Evolutionary conservation across 768 basidiomycete species (phyloP), one percentile per base, ranked within the genome.

Genomic region (Hypholoma fasciculare): DNA sequence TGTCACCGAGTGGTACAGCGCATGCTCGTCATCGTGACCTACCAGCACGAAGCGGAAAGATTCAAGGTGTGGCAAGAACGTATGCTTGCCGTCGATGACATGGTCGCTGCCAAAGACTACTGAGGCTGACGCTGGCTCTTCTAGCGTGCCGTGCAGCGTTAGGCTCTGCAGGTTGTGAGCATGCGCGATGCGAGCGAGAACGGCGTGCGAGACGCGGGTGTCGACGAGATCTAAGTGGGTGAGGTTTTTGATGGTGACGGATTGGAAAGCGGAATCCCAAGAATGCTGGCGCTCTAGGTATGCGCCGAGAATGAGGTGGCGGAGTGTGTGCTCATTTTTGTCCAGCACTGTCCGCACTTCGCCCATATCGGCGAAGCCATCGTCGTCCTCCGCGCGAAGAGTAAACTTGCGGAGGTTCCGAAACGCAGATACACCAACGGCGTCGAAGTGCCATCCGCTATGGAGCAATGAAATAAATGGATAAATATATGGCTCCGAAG

Each of bases 371-470:
- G 87, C 87, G 61, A 83, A 84, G 9, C 87, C 87, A 59, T 87
- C 85, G 70, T 87, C 85, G 68, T 88, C 87, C 63, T 87, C 86
- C 1, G 86, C 86, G 13, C 87, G 80, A 13, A 89, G 74, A 20
- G 85, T 86, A 72, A 89, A 88, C 65, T 85, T 85, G 54, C 78
- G 80, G 14, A 89, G 75, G 50, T 81, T 77, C 8, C 70, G 73
- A 72, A 89, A 88, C 1, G 78, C 77, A n/a, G 83, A 84, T 38
- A 88, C 85, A 38, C 86, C 86, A 11, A 83, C 82, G 12, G 86
- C 86, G 61, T 88, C 87, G 62, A 89, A 89, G 69, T 89, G 87
- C 84, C 85, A 89, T 1, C 87, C 87, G 46, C 83, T 84, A 59
- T 20, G 42, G 17, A 34, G 30, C 9, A 27, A 44, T 42, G 37